These are phyloP conservation scores for Neonectria coccinea DNA, from an alignment of 2,329 filamentous ascomycete genomes.

Conservation along the genomic window DNA sequence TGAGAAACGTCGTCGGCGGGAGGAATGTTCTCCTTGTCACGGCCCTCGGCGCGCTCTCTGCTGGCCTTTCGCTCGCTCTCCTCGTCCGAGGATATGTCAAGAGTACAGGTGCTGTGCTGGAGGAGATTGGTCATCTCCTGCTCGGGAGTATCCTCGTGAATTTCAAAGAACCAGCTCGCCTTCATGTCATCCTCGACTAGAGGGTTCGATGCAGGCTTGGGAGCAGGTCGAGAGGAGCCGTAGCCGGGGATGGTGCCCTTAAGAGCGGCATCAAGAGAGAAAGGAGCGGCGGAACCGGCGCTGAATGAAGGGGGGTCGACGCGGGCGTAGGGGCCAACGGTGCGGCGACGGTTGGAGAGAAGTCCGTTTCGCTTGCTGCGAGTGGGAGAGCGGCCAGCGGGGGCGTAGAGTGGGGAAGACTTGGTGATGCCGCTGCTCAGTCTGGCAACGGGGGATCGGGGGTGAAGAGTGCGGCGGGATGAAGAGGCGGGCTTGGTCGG, in stretches of 20 bases:
- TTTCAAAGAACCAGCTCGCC: constrained; percentile 89
- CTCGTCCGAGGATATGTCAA: constrained; percentile 93
- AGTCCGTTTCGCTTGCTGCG: constrained; percentile 75
- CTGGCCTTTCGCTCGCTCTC: constrained; percentile 70
- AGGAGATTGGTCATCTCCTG: constrained; percentile 93
- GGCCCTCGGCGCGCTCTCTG: constrained; percentile 67
- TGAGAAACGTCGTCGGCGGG: constrained; percentile 75
- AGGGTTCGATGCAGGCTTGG: constrained; percentile 39
- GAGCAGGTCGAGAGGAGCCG: constrained; percentile 53
- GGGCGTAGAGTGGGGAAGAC: constrained; percentile 71
- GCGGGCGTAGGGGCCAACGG: constrained; percentile 72
- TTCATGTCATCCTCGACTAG: constrained; percentile 64
- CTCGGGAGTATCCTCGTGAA: constrained; percentile 91
- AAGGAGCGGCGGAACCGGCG: constrained; percentile 70
- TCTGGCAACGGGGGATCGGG: constrained; percentile 64
- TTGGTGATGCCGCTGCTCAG: constrained; percentile 58
- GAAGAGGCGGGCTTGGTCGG: constrained; percentile 50
- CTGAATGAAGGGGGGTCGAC: constrained; percentile 76
- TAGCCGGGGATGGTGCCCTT: constrained; percentile 78
- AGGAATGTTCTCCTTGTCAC: constrained; percentile 94
- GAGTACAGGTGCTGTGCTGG: constrained; percentile 86
- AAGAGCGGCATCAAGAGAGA: constrained; percentile 87
- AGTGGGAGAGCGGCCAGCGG: constrained; percentile 85
- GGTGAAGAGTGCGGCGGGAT: constrained; percentile 60
- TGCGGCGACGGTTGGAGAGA: constrained; percentile 74